phyloP scores from a whole-genome alignment of 2,329 filamentous ascomycete species.

The Diaporthe eres region DNA sequence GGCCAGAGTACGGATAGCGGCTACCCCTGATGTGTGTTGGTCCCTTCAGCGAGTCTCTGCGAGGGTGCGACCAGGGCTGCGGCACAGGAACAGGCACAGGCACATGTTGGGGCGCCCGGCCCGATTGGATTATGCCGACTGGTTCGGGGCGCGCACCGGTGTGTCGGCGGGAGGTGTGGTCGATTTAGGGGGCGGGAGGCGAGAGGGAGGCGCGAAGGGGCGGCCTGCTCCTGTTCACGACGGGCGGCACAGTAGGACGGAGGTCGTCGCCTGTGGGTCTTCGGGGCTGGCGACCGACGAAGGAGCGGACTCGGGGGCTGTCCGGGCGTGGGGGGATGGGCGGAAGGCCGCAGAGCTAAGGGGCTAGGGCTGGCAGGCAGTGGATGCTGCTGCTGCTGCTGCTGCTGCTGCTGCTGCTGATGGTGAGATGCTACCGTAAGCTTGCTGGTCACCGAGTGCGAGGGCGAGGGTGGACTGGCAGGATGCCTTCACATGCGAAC shows the following conservation, averaged over 20 bases:
- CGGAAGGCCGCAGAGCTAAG: constrained; percentile 36
- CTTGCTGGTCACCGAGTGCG: constrained; percentile 25
- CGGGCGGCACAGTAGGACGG: constrained; percentile 43
- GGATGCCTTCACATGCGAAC: constrained; percentile 34
- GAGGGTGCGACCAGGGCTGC: constrained; percentile 60
- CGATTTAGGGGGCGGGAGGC: constrained; percentile 67
- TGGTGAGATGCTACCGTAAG: constrained; percentile 40
- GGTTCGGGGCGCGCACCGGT: constrained; percentile 52
- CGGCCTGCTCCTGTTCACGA: constrained; percentile 46
- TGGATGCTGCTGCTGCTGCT: constrained; percentile 6
- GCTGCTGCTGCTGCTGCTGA: constrained; percentile 32
- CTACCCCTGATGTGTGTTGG: constrained; percentile 49
- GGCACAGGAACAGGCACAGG: constrained; percentile 44
- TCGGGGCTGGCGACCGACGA: constrained; percentile 36
- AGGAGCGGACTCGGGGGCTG: constrained; percentile 38
- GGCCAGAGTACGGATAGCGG: constrained; percentile 18
- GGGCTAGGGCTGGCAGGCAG: constrained; percentile 26
- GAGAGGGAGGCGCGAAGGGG: constrained; percentile 47
- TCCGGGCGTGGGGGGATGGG: constrained; percentile 36
- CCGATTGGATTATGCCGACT: constrained; percentile 25
- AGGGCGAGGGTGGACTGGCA: constrained; percentile 5
- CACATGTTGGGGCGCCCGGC: constrained; percentile 31
- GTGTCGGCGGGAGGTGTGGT: constrained; percentile 67
- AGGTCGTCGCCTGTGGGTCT: constrained; percentile 35
- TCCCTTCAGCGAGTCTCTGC: constrained; percentile 64